Evolutionary conservation across 768 basidiomycete genomes (phyloP), one percentile per base, ranked within the genome.

Genomic region (Naganishia vaughanmartiniae): DNA sequence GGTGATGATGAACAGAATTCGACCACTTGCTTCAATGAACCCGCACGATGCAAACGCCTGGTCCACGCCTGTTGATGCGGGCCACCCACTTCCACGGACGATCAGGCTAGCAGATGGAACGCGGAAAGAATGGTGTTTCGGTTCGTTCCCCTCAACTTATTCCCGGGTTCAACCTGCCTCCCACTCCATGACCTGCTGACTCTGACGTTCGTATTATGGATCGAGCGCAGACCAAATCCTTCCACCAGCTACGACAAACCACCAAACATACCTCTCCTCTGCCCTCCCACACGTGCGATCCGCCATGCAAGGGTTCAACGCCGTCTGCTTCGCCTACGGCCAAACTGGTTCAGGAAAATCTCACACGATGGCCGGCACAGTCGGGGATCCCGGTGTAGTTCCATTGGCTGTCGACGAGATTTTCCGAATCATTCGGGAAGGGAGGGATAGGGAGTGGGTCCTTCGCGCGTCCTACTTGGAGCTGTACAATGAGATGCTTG

Each of bases 301-400:
- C 4, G 92, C 94, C 12, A 96, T 98, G 93, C 91, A 92, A 63
- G 96, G 96, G 21, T 98, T 88, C 84, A 97, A 98, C 80, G 87
- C 93, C 10, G 91, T 98, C 73, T 87, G 97, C 51, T 99, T 99
- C 75, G 95, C 96, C 24, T 83, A 83, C 66, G 84, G 84, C 26
- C 95, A 98, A 79, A 98, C 96, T 0, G 89, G 88, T 6, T 87
- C 86, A 36, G 89, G 89, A 63, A 90, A 90, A 82, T 89, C 89
- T 0, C 88, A 87, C 74, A 89, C 88, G 2, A 83, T 88, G 24
- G 86, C 74, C 86, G 92, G 83, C 15, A 79, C 79, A 28, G 72
- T 75, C 15, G 84, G 87, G 5, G 89, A 96, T 73, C 94, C 95
- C 0, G 95, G 95, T 60, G 93, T 99, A 69, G 96, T 96, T 70